Base-by-base conservation (phyloP, 257 asterid species). In the Coffea eugenioides region DNA sequence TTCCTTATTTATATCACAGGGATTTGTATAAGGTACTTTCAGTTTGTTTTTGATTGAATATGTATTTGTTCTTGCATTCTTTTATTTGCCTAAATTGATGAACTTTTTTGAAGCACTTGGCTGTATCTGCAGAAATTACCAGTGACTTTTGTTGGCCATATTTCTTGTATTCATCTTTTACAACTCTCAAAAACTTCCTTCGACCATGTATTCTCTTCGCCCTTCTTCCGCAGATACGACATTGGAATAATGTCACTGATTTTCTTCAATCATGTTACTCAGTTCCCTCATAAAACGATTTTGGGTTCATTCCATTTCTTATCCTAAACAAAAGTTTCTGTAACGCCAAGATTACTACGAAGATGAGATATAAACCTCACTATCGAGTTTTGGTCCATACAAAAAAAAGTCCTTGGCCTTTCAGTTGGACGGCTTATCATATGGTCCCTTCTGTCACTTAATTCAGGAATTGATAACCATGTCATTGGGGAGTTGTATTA, bases 221-320 rank as follows among this genome's bases (percentile, higher is more conserved):
- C 9, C 1, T 64, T 64, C 9, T 10, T 15, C 69, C 36, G n/a
- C 25, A 57, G 27, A 21, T 6, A 21, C 10, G 23, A n/a, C n/a
- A 34, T n/a, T 61, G 67, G 34, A 61, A 21, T 23, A 20, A n/a
- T 21, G 57, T 52, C 14, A 49, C 14, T 8, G 13, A 49, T 59
- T 61, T 75, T 76, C 81, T 74, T 78, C 51, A 67, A 80, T 68
- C 43, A 52, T 39, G 46, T 76, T 49, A 12, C 15, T 48, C 54
- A 8, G 11, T 49, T 49, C 54, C 54, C 14, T 49, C 54, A 7
- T 13, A 8, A 49, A 49, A 49, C 4, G 57, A 12, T 12, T 3
- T 52, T 52, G 57, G 57, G 15, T 11, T 52, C 57, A 61, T 61
- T 2, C n/a, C 8, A 20, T 57, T 57, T 21, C 65, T 57, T 61